Percentiles rank a stretch among this genome's conserved stretches.
phyloP scores from a whole-genome alignment of 2,329 filamentous ascomycete species.

The Penicillium sp. region DNA sequence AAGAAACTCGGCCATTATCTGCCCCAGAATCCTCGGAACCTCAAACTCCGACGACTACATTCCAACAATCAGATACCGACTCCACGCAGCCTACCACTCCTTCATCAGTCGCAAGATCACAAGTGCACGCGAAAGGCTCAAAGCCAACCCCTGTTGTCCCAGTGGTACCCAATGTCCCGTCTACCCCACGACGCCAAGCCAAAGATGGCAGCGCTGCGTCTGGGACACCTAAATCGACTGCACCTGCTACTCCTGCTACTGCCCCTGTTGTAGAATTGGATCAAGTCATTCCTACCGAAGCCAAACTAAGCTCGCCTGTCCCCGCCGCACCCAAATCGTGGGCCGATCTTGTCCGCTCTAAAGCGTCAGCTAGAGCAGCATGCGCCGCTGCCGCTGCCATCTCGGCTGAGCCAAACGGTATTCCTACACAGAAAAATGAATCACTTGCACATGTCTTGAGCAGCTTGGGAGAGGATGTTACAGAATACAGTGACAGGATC shows the following conservation, averaged over 20 bases:
- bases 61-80: conserved; percentile 57
- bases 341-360: conserved; percentile 65
- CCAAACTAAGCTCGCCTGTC: conserved; percentile 42
- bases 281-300: conserved; percentile 8
- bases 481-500: conserved; percentile 59
- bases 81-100: conserved; percentile 57
- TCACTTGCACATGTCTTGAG: conserved; percentile 75
- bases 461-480: conserved; percentile 66
- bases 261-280: conserved; percentile 4
- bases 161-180: conserved; percentile 41
- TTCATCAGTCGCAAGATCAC: conserved; percentile 48
- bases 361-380: conserved; percentile 38
- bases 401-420: conserved; percentile 38
- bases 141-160: conserved; percentile 49
- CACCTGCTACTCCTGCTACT: conserved; percentile 3
- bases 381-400: conserved; percentile 30
- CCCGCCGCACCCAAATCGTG: conserved; percentile 62
- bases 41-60: conserved; percentile 59
- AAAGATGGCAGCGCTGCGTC: conserved; percentile 39
- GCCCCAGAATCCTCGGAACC: conserved; percentile 42
- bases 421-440: conserved; percentile 52
- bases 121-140: conserved; percentile 32
- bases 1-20: conserved; percentile 21
- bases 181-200: conserved; percentile 34
- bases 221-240: conserved; percentile 35